phyloP scores from a whole-genome alignment of 495 filamentous ascomycete species.

The Filosporella fistucella region DNA sequence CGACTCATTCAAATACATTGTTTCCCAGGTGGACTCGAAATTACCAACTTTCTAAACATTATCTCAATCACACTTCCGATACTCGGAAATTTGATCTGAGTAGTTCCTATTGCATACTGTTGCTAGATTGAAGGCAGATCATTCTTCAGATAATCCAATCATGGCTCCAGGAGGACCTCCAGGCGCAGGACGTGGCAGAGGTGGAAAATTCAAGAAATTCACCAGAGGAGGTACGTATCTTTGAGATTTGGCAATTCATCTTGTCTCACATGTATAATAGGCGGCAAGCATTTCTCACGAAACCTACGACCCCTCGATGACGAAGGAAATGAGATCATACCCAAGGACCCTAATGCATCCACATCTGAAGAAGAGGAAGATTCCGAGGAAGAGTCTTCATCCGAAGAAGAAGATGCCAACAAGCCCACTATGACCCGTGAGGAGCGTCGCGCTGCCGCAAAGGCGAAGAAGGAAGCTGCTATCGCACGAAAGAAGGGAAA shows the following conservation, averaged over 20 bases:
- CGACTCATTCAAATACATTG: too few species aligned
- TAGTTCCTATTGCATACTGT: too few species aligned
- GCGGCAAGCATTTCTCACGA: slow-evolving; percentile 90
- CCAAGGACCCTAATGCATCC: slow-evolving; percentile 50
- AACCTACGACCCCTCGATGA: slow-evolving; percentile 82
- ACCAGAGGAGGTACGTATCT: slow-evolving; percentile 73
- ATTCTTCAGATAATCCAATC: too few species aligned
- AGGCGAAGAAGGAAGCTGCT: slow-evolving; percentile 88
- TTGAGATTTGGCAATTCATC: background rate
- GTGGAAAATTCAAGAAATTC: slow-evolving; percentile 91
- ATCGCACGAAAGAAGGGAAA: slow-evolving; percentile 61
- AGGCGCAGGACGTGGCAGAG: slow-evolving; percentile 59
- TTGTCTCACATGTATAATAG: slow-evolving; percentile 36
- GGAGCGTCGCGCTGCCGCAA: slow-evolving; percentile 79
- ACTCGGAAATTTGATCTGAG: too few species aligned
- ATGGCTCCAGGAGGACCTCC: slow-evolving; percentile 60
- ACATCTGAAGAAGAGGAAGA: slow-evolving; percentile 43
- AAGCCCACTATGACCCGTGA: slow-evolving; percentile 68
- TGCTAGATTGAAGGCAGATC: too few species aligned
- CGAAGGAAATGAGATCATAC: slow-evolving; percentile 71
- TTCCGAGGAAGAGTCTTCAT: slow-evolving; percentile 40
- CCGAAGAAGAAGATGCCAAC: slow-evolving; percentile 42
- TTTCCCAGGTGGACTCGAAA: too few species aligned
- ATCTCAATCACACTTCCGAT: too few species aligned
- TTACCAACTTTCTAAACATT: too few species aligned